Conservation (phyloP, 257 asterid genomes). For the Plectranthus barbatus region DNA sequence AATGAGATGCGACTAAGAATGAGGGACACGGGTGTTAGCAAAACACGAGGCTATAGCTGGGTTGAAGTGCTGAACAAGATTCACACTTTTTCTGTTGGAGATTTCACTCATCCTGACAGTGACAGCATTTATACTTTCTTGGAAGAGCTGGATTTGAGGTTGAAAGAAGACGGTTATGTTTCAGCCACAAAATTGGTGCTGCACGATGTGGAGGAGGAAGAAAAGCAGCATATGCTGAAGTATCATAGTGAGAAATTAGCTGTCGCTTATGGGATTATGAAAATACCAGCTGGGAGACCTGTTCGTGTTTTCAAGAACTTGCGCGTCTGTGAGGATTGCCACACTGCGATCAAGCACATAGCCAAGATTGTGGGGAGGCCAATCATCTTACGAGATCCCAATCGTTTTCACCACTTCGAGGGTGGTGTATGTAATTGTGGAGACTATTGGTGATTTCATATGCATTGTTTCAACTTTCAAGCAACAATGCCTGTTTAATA, state of each 20-base stretch:
- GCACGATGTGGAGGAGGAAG: constrained; percentile 97
- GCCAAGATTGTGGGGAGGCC: constrained; percentile 70
- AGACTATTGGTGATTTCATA: constrained; percentile 61
- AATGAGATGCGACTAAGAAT: constrained; percentile 63
- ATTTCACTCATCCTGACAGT: constrained; percentile 57
- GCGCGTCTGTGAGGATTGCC: too few species aligned
- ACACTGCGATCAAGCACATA: constrained; percentile 64
- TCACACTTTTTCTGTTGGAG: constrained; percentile 86
- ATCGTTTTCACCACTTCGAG: constrained; percentile 87
- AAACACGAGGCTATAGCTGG: constrained; percentile 89
- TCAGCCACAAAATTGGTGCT: constrained; percentile 72
- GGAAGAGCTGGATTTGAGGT: constrained; percentile 59
- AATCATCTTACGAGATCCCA: constrained; percentile 77
- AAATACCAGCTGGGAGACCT: constrained; percentile 55
- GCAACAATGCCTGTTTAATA: too few species aligned
- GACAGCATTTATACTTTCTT: constrained; percentile 51
- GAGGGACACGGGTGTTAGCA: constrained; percentile 67
- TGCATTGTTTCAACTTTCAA: too few species aligned
- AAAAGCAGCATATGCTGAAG: constrained; percentile 76
- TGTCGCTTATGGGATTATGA: constrained; percentile 79
- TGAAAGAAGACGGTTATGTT: constrained; percentile 65
- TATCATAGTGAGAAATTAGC: too few species aligned
- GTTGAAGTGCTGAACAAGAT: constrained; percentile 65
- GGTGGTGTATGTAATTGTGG: constrained; percentile 84
- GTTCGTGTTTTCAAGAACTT: too few species aligned